phyloP scores from a whole-genome alignment of 805 yeast species.

The Spathaspora passalidarum region DNA sequence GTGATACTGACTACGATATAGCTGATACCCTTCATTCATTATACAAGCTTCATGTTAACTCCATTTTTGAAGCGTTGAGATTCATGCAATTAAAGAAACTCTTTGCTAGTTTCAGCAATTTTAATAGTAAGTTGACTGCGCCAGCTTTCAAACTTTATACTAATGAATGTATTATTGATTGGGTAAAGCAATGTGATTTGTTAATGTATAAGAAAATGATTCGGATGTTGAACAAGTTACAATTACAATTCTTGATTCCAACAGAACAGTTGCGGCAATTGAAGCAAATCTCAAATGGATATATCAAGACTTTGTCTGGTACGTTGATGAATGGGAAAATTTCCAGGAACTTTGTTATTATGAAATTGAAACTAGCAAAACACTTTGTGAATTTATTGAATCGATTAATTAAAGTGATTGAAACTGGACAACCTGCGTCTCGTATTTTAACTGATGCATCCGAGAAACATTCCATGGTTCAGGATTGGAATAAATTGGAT shows the following conservation, averaged over 20 bases:
- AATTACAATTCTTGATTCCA: conserved; percentile 53
- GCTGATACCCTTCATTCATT: conserved; percentile 60
- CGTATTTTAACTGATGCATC: conserved; percentile 40
- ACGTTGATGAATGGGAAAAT: conserved; percentile 35
- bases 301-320: conserved; percentile 43
- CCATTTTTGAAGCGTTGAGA: conserved; percentile 63
- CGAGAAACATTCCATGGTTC: conserved; percentile 50
- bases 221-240: conserved; percentile 59
- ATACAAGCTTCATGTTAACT: conserved; percentile 62
- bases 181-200: conserved; percentile 70
- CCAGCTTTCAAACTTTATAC: conserved; percentile 60
- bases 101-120: conserved; percentile 50
- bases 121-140: conserved; percentile 53
- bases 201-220: conserved; percentile 54
- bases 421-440: conserved; percentile 50
- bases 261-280: conserved; percentile 51
- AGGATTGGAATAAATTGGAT: conserved; percentile 59
- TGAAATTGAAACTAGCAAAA: conserved; percentile 53
- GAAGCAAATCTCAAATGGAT: conserved; percentile 48
- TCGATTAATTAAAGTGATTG: conserved; percentile 52
- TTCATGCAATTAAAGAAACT: conserved; percentile 65
- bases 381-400: conserved; percentile 52
- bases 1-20: conserved; percentile 50
- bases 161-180: conserved; percentile 45
- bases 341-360: conserved; percentile 48